Evolutionary conservation across 2,329 filamentous ascomycete genomes (phyloP), one percentile per base, ranked within the genome.

Genomic region (Massarina eburnea): DNA sequence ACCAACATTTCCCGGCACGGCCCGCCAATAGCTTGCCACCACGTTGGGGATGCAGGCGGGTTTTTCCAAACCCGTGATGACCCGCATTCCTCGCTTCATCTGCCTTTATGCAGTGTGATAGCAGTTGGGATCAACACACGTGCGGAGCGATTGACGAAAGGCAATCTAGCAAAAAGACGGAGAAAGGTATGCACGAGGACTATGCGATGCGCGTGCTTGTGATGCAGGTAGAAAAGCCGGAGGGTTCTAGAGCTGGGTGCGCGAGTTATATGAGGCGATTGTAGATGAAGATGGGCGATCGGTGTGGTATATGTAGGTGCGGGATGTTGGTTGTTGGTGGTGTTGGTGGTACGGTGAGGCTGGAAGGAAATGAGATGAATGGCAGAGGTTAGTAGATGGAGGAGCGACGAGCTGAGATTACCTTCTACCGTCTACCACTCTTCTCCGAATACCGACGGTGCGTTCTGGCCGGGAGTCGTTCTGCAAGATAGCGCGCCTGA

Each of bases 11-110:
- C 17, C 18, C 34, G 17, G 34, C 34, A 14, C 34, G 34, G 19
- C 34, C 34, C 34, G 34, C 49, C 49, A 52, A 52, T 52, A 39
- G 49, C 45, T 35, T 27, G 43, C 43, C 45, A 49, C 42, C 49
- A 52, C 49, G 49, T 52, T 26, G 43, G 43, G 9, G 24, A 14
- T 43, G 42, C 48, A 43, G 35, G 32, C 9, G 33, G 15, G 10
- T 22, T 20, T 45, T 9, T 30, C 27, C 27, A 14, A 8, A 20
- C 39, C 27, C 41, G 35, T 39, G 38, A 43, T 39, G n/a, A 21
- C 37, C 36, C 34, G 46, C 33, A 33, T 48, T 36, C 19, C n/a
- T 36, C 20, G 39, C 18, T 15, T 35, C 27, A 29, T n/a, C n/a
- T n/a, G n/a, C n/a, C n/a, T n/a, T n/a, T n/a, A n/a, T n/a, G 44